Conservation (phyloP, 257 asterid species). For the Forsythia suspensa region DNA sequence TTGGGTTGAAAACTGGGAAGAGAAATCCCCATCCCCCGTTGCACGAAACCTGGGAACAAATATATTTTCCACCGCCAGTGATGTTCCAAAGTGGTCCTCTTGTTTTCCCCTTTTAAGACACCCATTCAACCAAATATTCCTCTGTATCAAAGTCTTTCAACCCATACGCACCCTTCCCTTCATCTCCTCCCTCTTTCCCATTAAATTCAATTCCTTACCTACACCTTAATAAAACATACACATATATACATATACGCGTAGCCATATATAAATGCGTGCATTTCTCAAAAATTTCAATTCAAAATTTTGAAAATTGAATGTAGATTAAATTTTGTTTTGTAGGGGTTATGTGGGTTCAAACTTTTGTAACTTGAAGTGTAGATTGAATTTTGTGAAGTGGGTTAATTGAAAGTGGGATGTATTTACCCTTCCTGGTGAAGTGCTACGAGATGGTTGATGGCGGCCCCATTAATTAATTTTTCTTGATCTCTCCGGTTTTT, state of each 20-base stretch:
- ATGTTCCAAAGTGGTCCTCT: neutral
- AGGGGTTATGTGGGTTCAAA: neutral
- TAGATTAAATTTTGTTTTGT: neutral
- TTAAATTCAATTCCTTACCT: neutral
- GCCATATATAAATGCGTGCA: neutral
- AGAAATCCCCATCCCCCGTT: no score
- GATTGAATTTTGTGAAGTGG: neutral
- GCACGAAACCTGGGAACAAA: neutral
- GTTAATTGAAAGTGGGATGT: conserved; percentile 58
- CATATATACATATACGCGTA: neutral
- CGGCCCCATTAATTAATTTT: conserved; percentile 70
- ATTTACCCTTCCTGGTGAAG: conserved; percentile 84
- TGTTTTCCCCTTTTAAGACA: neutral
- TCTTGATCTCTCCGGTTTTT: conserved; percentile 35
- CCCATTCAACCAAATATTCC: neutral
- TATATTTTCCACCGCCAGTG: neutral
- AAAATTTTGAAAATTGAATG: neutral
- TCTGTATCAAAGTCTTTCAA: neutral
- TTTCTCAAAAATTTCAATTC: neutral
- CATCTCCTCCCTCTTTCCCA: neutral
- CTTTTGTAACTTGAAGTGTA: neutral
- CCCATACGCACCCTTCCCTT: neutral
- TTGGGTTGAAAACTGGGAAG: no score
- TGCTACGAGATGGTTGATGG: conserved; percentile 88
- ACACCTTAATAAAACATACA: neutral